A percentile compares a stretch with the other conserved stretches of the same genome.
These are phyloP conservation scores for Carex parvula DNA, from an alignment of 176 grass and related monocot species.

Conservation along the genomic window DNA sequence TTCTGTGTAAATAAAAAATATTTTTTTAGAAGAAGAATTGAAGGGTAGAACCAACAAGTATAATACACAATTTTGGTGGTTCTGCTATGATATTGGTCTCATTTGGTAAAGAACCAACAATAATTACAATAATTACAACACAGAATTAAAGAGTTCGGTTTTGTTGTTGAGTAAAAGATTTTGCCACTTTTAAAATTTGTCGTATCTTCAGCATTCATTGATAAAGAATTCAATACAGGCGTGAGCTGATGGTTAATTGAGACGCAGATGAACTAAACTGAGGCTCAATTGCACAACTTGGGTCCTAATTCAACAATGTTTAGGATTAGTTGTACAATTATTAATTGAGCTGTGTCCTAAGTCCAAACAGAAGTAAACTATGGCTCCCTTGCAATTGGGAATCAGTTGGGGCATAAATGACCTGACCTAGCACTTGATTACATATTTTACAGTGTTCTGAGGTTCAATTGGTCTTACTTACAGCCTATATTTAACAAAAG, in stretches of 20 bases:
- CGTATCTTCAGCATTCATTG: neutral
- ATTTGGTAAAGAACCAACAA: neutral
- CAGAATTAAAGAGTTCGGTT: too few relatives aligned
- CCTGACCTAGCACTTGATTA: neutral
- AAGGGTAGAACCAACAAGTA: neutral
- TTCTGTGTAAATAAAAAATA: slow-evolving; percentile 51
- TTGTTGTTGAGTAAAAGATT: too few relatives aligned
- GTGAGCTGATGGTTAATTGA: neutral
- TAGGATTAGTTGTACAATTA: neutral
- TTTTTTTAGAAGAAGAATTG: slow-evolving; percentile 11
- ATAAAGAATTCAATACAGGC: neutral
- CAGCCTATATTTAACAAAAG: neutral
- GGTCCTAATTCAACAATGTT: neutral
- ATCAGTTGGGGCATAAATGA: neutral
- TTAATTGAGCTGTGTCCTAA: neutral
- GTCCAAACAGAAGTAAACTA: neutral
- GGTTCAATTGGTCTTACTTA: neutral
- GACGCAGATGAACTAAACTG: neutral
- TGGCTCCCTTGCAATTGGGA: neutral
- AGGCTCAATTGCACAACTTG: neutral
- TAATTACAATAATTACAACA: too few relatives aligned
- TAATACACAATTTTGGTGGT: neutral
- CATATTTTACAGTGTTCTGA: neutral
- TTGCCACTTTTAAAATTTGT: neutral
- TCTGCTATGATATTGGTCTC: neutral